Evolutionary conservation across 106 monocot species (phyloP), one percentile per base, ranked within the genome.

Genomic region (Xerophyta viscosa): DNA sequence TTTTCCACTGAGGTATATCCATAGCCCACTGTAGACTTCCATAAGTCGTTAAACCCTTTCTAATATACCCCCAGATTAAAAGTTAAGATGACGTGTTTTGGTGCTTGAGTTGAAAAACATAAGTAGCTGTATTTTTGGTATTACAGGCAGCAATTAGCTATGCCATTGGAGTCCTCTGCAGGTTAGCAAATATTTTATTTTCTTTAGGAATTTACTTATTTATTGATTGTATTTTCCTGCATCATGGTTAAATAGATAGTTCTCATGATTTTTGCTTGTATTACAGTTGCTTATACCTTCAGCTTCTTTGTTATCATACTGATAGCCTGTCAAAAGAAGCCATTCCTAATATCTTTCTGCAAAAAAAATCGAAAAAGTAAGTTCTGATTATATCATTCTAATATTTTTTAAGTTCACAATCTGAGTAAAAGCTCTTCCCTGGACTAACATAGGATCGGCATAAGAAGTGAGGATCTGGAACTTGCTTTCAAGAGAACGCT

Each of bases 221-320:
- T 36, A 36, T 6, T 36, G 5, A 11, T 5, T 36, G 33, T 36
- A 36, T 11, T 11, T 36, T 36, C 7, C 5, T 36, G 33, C 33
- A 36, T 36, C 7, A 11, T 36, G 33, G 11, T 36, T 36, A 36
- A 36, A 6, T 11, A 36, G 33, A 36, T 36, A 36, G 33, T 14
- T 21, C 33, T 57, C 20, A 36, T 53, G 22, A 20, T 30, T 12
- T 41, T 76, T 50, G 50, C 63, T 41, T 77, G 57, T 75, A 19
- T 27, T 31, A 68, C 81, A 96, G 94, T 69, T 96, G 88, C 45
- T 64, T 84, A 58, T 94, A 94, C 60, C 94, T 94, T 71, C 88
- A 82, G 66, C 88, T 89, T 74, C 46, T 96, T 28, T 88, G 49
- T 65, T 21, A 55, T 69, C 78, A 85, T 57, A 31, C 70, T 14